Conservation (phyloP, 2,329 filamentous ascomycete species). For the Dactylellina haptotyla region DNA sequence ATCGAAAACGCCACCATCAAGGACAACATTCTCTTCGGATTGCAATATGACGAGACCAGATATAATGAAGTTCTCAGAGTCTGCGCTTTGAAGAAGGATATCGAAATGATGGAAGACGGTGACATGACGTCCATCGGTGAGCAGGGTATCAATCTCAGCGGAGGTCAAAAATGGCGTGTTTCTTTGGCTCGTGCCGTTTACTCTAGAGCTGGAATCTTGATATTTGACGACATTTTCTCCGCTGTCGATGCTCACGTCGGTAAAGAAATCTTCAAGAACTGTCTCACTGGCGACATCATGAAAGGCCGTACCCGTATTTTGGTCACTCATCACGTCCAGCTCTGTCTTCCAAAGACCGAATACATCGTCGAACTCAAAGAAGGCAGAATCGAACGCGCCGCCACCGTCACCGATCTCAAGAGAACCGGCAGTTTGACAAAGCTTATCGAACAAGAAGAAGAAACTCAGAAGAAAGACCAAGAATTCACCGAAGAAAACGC, state of each 20-base stretch:
- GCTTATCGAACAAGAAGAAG: constrained; percentile 61
- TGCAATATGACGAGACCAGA: constrained; percentile 74
- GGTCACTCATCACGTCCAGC: constrained; percentile 80
- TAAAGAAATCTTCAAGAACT: constrained; percentile 80
- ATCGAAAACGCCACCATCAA: constrained; percentile 83
- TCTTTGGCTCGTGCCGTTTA: constrained; percentile 83
- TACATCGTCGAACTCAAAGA: constrained; percentile 79
- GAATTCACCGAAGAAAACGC: constrained; percentile 68
- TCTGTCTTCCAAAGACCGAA: constrained; percentile 76
- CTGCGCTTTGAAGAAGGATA: constrained; percentile 78
- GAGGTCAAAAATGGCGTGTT: constrained; percentile 84
- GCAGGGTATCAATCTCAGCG: constrained; percentile 84
- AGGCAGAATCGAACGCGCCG: constrained; percentile 72
- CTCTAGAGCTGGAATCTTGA: constrained; percentile 77
- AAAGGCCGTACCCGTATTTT: constrained; percentile 77
- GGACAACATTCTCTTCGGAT: constrained; percentile 81
- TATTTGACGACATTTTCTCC: constrained; percentile 86
- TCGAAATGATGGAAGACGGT: constrained; percentile 79
- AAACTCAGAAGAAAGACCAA: constrained; percentile 38
- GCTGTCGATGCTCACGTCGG: constrained; percentile 84
- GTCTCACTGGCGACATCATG: constrained; percentile 76
- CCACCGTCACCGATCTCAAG: constrained; percentile 70
- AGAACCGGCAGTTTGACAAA: constrained; percentile 62
- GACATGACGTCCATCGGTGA: constrained; percentile 84
- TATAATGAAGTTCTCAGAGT: constrained; percentile 76